Percentiles rank a stretch among this genome's conserved stretches.
Conservation (phyloP, 2,329 filamentous ascomycete genomes). For the Teratosphaeria zuluensis region DNA sequence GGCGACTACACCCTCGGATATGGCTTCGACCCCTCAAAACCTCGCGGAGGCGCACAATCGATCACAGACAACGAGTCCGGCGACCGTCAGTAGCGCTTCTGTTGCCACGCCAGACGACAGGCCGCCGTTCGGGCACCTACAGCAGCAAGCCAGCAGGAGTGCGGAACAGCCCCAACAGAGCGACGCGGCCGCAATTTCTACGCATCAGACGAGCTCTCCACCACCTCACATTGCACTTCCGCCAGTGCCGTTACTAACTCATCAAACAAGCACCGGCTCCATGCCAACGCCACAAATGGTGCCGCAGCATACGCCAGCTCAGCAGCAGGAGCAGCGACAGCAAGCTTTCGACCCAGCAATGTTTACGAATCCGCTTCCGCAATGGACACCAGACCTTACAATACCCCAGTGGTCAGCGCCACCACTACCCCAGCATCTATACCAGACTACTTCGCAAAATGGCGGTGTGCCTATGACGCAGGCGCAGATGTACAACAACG, state of each 20-base stretch:
- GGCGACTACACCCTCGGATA: slow-evolving; percentile 38
- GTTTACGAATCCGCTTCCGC: not conserved
- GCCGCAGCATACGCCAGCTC: not conserved
- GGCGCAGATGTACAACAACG: slow-evolving; percentile 1
- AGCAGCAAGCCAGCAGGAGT: slow-evolving; percentile 20
- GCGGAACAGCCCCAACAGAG: slow-evolving; percentile 23
- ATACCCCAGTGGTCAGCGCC: slow-evolving; percentile 13
- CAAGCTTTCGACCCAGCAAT: not conserved
- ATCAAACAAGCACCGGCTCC: slow-evolving; percentile 1
- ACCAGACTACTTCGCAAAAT: slow-evolving; percentile 5
- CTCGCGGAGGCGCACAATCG: slow-evolving; percentile 32
- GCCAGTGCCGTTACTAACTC: not conserved
- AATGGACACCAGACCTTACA: slow-evolving; percentile 1
- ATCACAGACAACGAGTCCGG: slow-evolving; percentile 38
- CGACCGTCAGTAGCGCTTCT: slow-evolving; percentile 22
- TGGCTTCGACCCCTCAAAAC: slow-evolving; percentile 28
- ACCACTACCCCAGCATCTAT: slow-evolving; percentile 8
- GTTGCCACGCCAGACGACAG: slow-evolving; percentile 24
- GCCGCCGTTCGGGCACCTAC: slow-evolving; percentile 20
- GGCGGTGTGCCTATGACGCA: slow-evolving; percentile 1
- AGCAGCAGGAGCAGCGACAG: slow-evolving; percentile 1
- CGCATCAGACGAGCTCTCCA: not conserved
- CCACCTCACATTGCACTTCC: not conserved
- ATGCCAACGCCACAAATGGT: slow-evolving; percentile 9
- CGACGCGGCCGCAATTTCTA: not conserved